A percentile compares a stretch with the other conserved stretches of the same genome.
These are phyloP conservation scores for Exophiala lecanii-corni DNA, from an alignment of 2,329 filamentous ascomycete genomes.

Conservation along the genomic window DNA sequence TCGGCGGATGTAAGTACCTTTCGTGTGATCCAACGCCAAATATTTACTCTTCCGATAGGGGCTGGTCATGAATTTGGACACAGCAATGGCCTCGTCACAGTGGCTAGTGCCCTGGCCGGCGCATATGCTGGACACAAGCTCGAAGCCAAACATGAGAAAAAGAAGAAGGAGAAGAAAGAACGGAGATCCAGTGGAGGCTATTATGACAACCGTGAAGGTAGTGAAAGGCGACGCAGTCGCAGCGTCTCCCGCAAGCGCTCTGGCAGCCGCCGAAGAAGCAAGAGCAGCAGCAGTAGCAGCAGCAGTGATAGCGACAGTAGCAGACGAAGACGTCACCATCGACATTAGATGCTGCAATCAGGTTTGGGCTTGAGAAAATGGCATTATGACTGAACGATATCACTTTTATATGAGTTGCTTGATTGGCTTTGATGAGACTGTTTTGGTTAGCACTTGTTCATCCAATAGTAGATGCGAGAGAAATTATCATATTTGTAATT, in stretches of 20 bases:
- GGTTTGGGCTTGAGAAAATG: no score
- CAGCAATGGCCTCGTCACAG: slow-evolving; percentile 14
- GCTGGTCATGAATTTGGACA: slow-evolving; percentile 25
- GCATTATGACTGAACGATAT: no score
- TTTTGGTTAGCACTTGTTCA: no score
- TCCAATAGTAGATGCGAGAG: no score
- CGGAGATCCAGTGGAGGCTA: slow-evolving; percentile 11
- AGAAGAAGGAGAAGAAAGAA: slow-evolving; percentile 17
- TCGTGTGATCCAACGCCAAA: not conserved
- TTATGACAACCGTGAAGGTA: slow-evolving; percentile 8
- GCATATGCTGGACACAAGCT: slow-evolving; percentile 25
- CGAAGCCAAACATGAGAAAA: slow-evolving; percentile 23
- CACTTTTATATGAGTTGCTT: no score
- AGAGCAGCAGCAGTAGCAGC: slow-evolving; percentile 13
- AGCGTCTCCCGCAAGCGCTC: slow-evolving; percentile 11
- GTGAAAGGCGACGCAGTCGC: slow-evolving; percentile 8
- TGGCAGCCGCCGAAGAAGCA: slow-evolving; percentile 11
- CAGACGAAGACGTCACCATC: slow-evolving; percentile 16
- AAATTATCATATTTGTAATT: no score
- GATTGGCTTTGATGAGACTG: no score
- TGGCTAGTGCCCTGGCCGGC: slow-evolving; percentile 17
- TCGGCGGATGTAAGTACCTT: slow-evolving; percentile 30
- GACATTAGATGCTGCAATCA: slow-evolving; percentile 2
- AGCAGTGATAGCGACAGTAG: slow-evolving; percentile 18
- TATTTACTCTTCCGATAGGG: slow-evolving; percentile 5